Base-by-base conservation (phyloP, 805 yeast species). In the Zygosaccharomyces bisporus region DNA sequence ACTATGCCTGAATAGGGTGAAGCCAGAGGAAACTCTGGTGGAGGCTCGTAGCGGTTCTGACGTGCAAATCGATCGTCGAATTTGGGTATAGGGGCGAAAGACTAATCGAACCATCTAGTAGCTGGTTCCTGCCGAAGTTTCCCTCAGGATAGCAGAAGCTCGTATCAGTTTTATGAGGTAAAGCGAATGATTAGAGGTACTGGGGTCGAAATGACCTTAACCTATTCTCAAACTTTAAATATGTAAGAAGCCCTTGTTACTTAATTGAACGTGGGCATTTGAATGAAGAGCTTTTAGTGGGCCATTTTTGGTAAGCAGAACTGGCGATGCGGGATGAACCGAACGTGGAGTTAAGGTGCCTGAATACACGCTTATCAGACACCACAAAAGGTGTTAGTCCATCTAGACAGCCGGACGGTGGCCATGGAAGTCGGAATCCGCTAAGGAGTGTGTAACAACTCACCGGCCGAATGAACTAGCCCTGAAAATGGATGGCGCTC, bases 351-450 rank as follows among this genome's bases (percentile, higher is more conserved):
- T 64, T 62, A 61, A 64, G 62, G 69, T 64, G 68, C 67, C 69
- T 63, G 67, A 67, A 61, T 66, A 58, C 65, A 65, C 69, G 69
- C 71, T 66, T 67, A 66, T 66, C 68, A 64, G 69, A 66, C 67
- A 64, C 70, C 71, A 66, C 70, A 67, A 67, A 64, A 66, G 70
- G 71, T 67, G 70, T 67, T 67, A 63, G 69, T 64, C 63, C 66
- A 63, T 64, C 63, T 58, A 67, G 71, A 64, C 64, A 61, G 68
- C 73, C 73, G 76, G 76, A 71, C 76, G 76, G 76, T 73, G 68
- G 77, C 77, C 71, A 60, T 64, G 62, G 68, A 69, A 68, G 73
- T 66, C 63, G 74, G 75, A 69, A 73, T 71, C 75, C 76, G 74
- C 76, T 71, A 72, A 72, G 77, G 76, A 71, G 69, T 71, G 72